Conservation (phyloP, 2,329 filamentous ascomycete species). For the Magnaporthiopsis poae region DNA sequence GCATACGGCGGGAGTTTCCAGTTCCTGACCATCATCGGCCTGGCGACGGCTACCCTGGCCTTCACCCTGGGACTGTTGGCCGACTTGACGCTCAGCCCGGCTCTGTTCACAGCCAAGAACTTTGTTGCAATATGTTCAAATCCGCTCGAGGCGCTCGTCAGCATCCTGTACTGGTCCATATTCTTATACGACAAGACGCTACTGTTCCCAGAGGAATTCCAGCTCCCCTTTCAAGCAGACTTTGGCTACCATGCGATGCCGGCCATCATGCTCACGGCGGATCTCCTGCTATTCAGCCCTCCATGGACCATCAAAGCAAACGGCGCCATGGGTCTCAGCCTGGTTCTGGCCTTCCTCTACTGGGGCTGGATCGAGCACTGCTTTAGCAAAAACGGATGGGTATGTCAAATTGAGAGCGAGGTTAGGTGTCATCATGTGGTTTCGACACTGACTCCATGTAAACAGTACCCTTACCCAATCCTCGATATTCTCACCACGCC, state of each 20-base stretch:
- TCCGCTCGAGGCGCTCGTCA: slow-evolving; percentile 62
- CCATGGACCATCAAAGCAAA: slow-evolving; percentile 58
- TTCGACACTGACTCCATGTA: slow-evolving; percentile 20
- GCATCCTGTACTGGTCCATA: slow-evolving; percentile 63
- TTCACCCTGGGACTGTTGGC: slow-evolving; percentile 54
- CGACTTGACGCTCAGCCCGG: slow-evolving; percentile 48
- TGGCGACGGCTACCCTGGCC: slow-evolving; percentile 49
- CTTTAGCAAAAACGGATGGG: slow-evolving; percentile 55
- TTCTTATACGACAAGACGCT: slow-evolving; percentile 44
- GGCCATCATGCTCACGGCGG: slow-evolving; percentile 51
- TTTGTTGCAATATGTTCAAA: slow-evolving; percentile 53
- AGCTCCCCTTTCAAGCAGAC: slow-evolving; percentile 47
- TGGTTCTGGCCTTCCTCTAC: slow-evolving; percentile 53
- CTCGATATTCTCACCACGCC: slow-evolving; percentile 58
- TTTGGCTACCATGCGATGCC: slow-evolving; percentile 56
- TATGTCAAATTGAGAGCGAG: slow-evolving; percentile 24
- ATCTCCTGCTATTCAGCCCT: slow-evolving; percentile 60
- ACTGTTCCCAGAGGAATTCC: slow-evolving; percentile 44
- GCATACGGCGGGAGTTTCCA: slow-evolving; percentile 61
- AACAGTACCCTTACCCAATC: slow-evolving; percentile 70
- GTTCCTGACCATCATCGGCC: slow-evolving; percentile 65
- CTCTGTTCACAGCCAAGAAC: slow-evolving; percentile 60
- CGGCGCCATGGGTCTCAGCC: slow-evolving; percentile 49
- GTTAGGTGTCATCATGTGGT: background rate
- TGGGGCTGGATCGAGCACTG: slow-evolving; percentile 77